Evolutionary conservation across 2,329 filamentous ascomycete species (phyloP).

Genomic region (Fusarium redolens): DNA sequence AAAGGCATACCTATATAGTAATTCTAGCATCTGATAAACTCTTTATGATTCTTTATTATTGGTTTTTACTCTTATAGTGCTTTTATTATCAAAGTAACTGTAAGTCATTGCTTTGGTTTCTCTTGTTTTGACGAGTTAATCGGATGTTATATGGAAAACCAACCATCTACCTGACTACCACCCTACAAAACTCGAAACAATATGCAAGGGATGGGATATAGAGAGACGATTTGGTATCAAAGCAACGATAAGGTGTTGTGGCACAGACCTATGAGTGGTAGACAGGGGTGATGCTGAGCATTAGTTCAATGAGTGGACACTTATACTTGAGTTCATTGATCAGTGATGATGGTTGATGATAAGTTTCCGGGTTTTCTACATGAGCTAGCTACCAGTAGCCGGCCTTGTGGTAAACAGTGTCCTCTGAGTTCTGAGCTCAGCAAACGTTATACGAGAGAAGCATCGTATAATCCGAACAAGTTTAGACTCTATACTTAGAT

Average conservation of each 20-base stretch:
- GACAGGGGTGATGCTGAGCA: background rate
- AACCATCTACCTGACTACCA: background rate
- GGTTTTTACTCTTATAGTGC: background rate
- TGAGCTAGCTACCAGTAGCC: background rate
- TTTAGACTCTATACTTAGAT: background rate
- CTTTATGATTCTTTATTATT: background rate
- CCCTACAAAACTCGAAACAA: background rate
- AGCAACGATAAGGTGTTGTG: background rate
- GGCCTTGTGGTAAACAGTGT: background rate
- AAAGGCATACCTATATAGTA: background rate
- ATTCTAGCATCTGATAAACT: background rate
- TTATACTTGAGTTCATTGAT: background rate
- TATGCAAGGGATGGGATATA: constrained; percentile 12
- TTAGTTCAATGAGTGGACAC: no score
- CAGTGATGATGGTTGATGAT: background rate
- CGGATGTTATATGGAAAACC: background rate
- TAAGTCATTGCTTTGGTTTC: background rate
- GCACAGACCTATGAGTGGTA: background rate
- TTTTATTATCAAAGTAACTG: no score
- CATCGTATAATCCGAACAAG: no score
- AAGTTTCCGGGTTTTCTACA: background rate
- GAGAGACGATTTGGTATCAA: background rate
- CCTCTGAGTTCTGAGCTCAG: background rate
- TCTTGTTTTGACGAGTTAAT: background rate
- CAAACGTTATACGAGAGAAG: background rate